These are phyloP conservation scores for Hemileccinum rubropunctum DNA, from an alignment of 768 basidiomycete genomes.

Conservation along the genomic window DNA sequence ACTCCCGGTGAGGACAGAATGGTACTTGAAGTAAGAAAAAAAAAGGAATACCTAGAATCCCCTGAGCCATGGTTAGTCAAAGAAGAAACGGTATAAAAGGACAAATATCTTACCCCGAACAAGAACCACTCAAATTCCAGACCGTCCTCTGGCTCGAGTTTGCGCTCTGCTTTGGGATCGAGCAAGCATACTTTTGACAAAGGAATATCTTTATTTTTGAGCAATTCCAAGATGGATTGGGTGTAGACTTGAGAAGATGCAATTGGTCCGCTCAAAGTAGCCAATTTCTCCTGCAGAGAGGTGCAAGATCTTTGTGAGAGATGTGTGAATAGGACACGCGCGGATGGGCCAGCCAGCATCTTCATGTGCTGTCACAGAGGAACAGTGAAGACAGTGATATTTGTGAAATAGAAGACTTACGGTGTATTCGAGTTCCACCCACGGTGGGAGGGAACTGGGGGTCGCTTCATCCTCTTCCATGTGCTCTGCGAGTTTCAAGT, in stretches of 20 bases:
- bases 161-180: conserved; percentile 81
- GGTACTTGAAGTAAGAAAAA: neutral
- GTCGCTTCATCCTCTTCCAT: conserved; percentile 92
- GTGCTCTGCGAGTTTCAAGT: conserved; percentile 66
- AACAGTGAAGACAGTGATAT: conserved; percentile 4
- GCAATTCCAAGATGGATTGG: conserved; percentile 15
- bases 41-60: conserved; percentile 58
- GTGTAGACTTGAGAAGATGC: conserved; percentile 28
- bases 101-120: conserved; percentile 64
- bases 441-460: conserved; percentile 69
- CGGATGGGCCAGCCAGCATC: conserved; percentile 60
- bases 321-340: conserved; percentile 79
- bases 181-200: conserved; percentile 79
- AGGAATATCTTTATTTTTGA: conserved; percentile 25
- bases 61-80: conserved; percentile 35
- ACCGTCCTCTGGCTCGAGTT: conserved; percentile 73
- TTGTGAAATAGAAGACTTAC: conserved; percentile 36
- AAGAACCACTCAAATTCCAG: conserved; percentile 86
- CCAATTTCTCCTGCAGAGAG: conserved; percentile 41
- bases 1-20: neutral
- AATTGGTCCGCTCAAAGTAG: conserved; percentile 7
- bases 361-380: conserved; percentile 70
- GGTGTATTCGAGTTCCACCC: conserved; percentile 92
- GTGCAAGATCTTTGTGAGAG: conserved; percentile 69
- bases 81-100: no score